Evolutionary conservation across 495 filamentous ascomycete genomes (phyloP).

Genomic region (Penicillium lagena): DNA sequence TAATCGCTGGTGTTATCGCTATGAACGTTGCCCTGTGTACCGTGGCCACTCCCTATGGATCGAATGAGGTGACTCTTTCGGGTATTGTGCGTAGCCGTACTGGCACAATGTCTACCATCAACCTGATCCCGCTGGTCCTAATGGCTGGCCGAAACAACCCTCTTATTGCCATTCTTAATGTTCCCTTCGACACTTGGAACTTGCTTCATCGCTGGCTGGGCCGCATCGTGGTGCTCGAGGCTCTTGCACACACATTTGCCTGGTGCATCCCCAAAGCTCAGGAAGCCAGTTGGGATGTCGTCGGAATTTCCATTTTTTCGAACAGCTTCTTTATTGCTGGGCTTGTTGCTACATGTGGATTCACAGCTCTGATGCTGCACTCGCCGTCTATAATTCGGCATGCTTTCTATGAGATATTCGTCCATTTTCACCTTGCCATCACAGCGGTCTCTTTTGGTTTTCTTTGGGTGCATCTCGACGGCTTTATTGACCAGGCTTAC

Average conservation of each 20-base stretch:
- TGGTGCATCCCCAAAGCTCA: constrained; percentile 64
- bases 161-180: constrained; percentile 54
- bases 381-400: constrained; percentile 76
- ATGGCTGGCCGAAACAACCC: constrained; percentile 67
- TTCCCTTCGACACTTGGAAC: constrained; percentile 75
- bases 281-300: constrained; percentile 55
- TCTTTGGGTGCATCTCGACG: constrained; percentile 67
- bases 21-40: constrained; percentile 77
- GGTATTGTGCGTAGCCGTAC: constrained; percentile 63
- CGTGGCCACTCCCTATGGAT: constrained; percentile 54
- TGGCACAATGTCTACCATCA: constrained; percentile 68
- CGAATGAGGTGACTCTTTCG: constrained; percentile 33
- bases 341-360: constrained; percentile 41
- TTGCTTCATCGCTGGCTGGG: constrained; percentile 75
- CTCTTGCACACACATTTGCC: constrained; percentile 55
- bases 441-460: constrained; percentile 54
- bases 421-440: constrained; percentile 72
- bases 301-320: constrained; percentile 37
- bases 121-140: constrained; percentile 72
- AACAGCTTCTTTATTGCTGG: constrained; percentile 52
- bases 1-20: constrained; percentile 63
- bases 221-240: constrained; percentile 62
- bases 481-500: constrained; percentile 58
- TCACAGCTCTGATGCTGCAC: constrained; percentile 53
- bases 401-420: constrained; percentile 93